Percentiles rank a stretch among this genome's conserved stretches.
Conservation (phyloP, 495 filamentous ascomycete species). For the Hypoxylon fuscum region DNA sequence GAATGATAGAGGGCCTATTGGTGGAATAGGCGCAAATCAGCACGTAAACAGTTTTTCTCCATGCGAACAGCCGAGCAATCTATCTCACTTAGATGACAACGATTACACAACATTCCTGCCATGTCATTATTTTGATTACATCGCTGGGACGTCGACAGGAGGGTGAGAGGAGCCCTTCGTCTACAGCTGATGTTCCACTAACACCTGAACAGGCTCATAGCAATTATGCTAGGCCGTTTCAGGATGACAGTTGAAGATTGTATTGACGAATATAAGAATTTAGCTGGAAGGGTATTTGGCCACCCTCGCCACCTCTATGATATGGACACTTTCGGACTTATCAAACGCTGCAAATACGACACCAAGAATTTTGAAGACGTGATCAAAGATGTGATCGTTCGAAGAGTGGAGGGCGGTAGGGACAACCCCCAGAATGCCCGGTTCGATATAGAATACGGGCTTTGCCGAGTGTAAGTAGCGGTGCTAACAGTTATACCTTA, state of each 20-base stretch:
- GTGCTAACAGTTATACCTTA: neutral
- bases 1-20: neutral
- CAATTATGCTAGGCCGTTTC: constrained; percentile 63
- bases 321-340: constrained; percentile 1
- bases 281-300: constrained; percentile 58
- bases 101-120: constrained; percentile 39
- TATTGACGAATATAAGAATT: constrained; percentile 55
- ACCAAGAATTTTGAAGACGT: constrained; percentile 53
- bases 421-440: constrained; percentile 10
- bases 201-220: constrained; percentile 56
- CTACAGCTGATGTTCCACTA: neutral
- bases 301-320: constrained; percentile 31
- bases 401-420: constrained; percentile 15
- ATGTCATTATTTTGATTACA: constrained; percentile 60
- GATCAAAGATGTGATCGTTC: constrained; percentile 48
- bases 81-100: constrained; percentile 11
- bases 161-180: constrained; percentile 33
- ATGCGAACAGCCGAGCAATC: neutral
- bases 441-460: constrained; percentile 39
- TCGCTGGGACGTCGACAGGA: constrained; percentile 55
- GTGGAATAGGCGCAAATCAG: neutral
- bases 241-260: constrained; percentile 63
- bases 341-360: constrained; percentile 48
- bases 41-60: constrained; percentile 14
- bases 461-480: constrained; percentile 49